Conservation (phyloP, 805 yeast species). For the Saccharomyces paradoxus region DNA sequence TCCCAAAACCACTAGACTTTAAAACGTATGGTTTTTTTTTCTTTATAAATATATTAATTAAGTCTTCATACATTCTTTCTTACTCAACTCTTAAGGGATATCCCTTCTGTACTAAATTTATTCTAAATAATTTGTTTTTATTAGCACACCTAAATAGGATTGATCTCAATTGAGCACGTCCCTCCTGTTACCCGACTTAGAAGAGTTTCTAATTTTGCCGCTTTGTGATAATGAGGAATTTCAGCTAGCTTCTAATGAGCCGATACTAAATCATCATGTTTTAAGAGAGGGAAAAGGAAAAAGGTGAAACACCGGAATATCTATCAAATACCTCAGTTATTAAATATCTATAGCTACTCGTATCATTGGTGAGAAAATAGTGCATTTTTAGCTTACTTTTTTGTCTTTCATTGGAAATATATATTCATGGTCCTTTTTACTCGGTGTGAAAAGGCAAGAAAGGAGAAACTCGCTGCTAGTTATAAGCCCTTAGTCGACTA, state of each 20-base stretch:
- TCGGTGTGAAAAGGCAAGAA: conserved; percentile 26
- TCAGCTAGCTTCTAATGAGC: neutral
- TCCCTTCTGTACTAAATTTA: neutral
- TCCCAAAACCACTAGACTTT: conserved; percentile 3
- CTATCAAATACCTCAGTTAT: neutral
- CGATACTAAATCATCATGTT: neutral
- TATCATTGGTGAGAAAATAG: neutral
- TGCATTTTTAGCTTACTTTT: neutral
- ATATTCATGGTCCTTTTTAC: conserved; percentile 23
- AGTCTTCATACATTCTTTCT: neutral
- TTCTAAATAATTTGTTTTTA: too few species aligned
- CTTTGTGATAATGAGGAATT: neutral
- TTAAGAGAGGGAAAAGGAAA: neutral
- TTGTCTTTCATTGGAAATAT: neutral
- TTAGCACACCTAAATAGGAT: neutral
- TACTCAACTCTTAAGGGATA: neutral
- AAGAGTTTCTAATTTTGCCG: neutral
- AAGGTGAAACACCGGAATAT: neutral
- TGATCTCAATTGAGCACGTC: too few species aligned
- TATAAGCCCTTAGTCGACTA: conserved; percentile 32
- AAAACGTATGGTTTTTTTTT: neutral
- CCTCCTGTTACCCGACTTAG: neutral
- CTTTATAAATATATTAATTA: neutral
- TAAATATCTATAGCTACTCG: neutral
- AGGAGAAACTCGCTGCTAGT: conserved; percentile 24